Evolutionary conservation across 192 early-diverging fungal species (phyloP).

Genomic region (Phlyctochytrium planicorne): DNA sequence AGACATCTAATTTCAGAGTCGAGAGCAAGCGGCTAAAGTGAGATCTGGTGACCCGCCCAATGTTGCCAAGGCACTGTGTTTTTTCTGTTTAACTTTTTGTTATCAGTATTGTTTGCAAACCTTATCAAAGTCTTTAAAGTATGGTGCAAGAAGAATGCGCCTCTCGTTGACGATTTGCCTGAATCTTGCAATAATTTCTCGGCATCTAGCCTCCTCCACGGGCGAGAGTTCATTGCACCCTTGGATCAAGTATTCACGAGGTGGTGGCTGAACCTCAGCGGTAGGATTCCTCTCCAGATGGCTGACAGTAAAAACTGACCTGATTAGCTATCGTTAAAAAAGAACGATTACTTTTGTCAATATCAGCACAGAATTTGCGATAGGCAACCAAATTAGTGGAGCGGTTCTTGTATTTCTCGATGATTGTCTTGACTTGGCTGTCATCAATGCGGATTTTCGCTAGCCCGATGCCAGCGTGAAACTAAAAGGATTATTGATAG

Average conservation of each 20-base stretch:
- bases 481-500: conserved; percentile 32
- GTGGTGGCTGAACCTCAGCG: conserved; percentile 43
- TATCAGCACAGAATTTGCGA: conserved; percentile 41
- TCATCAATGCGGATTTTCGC: conserved; percentile 33
- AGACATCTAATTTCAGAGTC: conserved; percentile 45
- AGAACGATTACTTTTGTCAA: conserved; percentile 39
- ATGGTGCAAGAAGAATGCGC: conserved; percentile 44
- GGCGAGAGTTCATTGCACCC: conserved; percentile 39
- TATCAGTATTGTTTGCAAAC: conserved; percentile 8
- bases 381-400: conserved; percentile 29
- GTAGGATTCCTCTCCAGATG: conserved; percentile 49
- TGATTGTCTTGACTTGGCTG: conserved; percentile 33
- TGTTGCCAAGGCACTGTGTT: conserved; percentile 35
- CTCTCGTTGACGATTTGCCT: conserved; percentile 37
- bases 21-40: conserved; percentile 54
- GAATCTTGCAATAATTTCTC: conserved; percentile 36
- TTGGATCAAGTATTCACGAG: conserved; percentile 42
- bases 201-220: conserved; percentile 44
- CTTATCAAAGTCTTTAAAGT: conserved; percentile 56
- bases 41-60: conserved; percentile 50
- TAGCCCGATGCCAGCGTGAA: conserved; percentile 43
- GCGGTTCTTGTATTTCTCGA: conserved; percentile 32
- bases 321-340: neutral
- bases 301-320: conserved; percentile 52
- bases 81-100: neutral